Conservation (phyloP, 306 rosid genomes). For the Sindora glabra region DNA sequence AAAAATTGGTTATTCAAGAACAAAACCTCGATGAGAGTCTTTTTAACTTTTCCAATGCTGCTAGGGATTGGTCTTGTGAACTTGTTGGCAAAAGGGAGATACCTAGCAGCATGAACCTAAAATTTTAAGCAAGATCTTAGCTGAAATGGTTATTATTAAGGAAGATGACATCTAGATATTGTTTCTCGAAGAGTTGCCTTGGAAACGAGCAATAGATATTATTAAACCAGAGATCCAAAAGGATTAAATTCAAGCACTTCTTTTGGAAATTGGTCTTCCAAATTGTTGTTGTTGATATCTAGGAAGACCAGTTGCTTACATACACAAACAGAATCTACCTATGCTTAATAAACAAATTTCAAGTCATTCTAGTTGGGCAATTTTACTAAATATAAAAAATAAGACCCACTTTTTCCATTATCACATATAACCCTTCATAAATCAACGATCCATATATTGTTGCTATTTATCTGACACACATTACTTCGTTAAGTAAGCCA, state of each 20-base stretch:
- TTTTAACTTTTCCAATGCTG: constrained; percentile 36
- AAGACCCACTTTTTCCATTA: too few relatives aligned
- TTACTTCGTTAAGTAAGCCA: too few relatives aligned
- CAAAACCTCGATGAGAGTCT: constrained; percentile 57
- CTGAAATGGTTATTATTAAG: constrained; percentile 44
- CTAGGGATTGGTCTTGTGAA: constrained; percentile 51
- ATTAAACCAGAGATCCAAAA: constrained; percentile 75
- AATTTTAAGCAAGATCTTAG: constrained; percentile 21
- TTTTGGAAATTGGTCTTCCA: constrained; percentile 22
- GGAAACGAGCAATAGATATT: constrained; percentile 18
- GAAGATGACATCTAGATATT: constrained; percentile 51
- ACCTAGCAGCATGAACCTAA: constrained; percentile 42
- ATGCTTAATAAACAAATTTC: too few relatives aligned
- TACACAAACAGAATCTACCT: too few relatives aligned
- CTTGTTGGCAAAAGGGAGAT: constrained; percentile 55
- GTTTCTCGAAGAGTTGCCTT: constrained; percentile 8
- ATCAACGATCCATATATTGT: too few relatives aligned
- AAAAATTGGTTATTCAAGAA: constrained; percentile 37
- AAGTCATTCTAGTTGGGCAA: too few relatives aligned
- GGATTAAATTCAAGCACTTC: constrained; percentile 23
- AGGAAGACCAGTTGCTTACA: too few relatives aligned
- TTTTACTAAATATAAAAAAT: too few relatives aligned
- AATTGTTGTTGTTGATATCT: constrained; percentile 66
- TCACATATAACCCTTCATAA: too few relatives aligned
- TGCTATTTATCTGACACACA: too few relatives aligned